Evolutionary conservation across 2,329 filamentous ascomycete genomes (phyloP), one percentile per base, ranked within the genome.

Genomic region (Leptosphaerulina australis): DNA sequence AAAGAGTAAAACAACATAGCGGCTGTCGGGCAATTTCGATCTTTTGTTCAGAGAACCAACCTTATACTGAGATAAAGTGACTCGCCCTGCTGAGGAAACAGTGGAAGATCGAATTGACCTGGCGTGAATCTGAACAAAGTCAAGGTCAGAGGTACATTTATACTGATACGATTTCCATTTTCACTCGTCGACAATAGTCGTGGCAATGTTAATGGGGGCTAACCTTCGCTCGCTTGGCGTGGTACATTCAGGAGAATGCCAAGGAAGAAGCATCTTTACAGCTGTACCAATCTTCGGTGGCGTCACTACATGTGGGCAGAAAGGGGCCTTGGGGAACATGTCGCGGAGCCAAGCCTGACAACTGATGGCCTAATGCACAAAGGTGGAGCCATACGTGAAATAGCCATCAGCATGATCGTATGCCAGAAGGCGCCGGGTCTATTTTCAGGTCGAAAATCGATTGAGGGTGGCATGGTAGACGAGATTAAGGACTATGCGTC

Each of bases 1-100:
- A 65, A 40, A 17, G 51, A 58, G 15, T 53, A 45, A 8, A 69
- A 36, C 43, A 70, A 56, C 68, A 71, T 71, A 22, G 22, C 58
- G n/a, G 20, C 12, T 22, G 14, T 18, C 12, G 31, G 34, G 4
- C 2, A 9, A 18, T 38, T 38, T 44, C 18, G 48, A 40, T 43
- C 31, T 36, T 31, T 18, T 29, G 21, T 38, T 5, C 18, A 50
- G 38, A 26, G 20, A 48, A 35, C 22, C 37, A 51, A 37, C 41
- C 21, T 43, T 22, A 10, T 28, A 7, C 15, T 12, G 12, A 15
- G 22, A 21, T 17, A 20, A 6, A 25, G n/a, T 6, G 17, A 15
- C 17, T 26, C 28, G 5, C 18, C 20, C 21, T 30, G 29, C 11
- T 40, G 21, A n/a, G 17, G 3, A 26, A 26, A 25, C n/a, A 33